A percentile compares a stretch with the other conserved stretches of the same genome.
phyloP scores from a whole-genome alignment of 1,139 yeast genomes.

The Sugiyamaella pinicola region DNA sequence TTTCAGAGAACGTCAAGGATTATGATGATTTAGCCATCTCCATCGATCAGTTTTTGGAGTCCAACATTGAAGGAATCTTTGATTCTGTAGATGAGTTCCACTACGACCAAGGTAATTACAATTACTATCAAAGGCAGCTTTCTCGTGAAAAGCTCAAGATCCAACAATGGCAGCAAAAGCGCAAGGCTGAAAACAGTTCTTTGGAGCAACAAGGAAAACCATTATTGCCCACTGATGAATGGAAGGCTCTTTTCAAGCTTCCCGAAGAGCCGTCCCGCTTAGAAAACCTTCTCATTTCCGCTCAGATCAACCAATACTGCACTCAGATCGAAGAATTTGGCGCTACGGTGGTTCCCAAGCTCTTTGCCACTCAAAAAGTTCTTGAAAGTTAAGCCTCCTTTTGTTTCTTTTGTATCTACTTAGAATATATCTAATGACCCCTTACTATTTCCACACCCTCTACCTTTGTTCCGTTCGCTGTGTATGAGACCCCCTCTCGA shows the following conservation, averaged over 20 bases:
- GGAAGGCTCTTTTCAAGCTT: slow-evolving; percentile 66
- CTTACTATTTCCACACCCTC: too few relatives aligned
- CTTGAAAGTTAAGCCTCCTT: slow-evolving; percentile 13
- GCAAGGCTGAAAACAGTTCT: slow-evolving; percentile 67
- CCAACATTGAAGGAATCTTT: slow-evolving; percentile 65
- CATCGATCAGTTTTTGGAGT: slow-evolving; percentile 47
- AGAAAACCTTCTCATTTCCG: slow-evolving; percentile 69
- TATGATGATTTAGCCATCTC: slow-evolving; percentile 46
- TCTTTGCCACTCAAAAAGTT: slow-evolving; percentile 56
- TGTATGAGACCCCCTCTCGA: too few relatives aligned
- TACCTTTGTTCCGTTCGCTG: too few relatives aligned
- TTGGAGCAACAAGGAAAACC: slow-evolving; percentile 59
- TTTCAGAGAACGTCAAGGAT: slow-evolving; percentile 29
- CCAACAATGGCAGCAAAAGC: slow-evolving; percentile 72
- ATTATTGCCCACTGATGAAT: slow-evolving; percentile 57
- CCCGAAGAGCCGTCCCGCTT: slow-evolving; percentile 78
- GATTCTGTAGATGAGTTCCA: slow-evolving; percentile 78
- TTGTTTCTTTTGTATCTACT: background rate
- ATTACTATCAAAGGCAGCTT: slow-evolving; percentile 73
- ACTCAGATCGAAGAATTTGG: slow-evolving; percentile 65
- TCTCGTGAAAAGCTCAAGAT: slow-evolving; percentile 72
- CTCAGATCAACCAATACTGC: slow-evolving; percentile 70
- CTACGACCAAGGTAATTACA: slow-evolving; percentile 80
- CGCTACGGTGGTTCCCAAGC: slow-evolving; percentile 61
- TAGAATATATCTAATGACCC: slow-evolving; percentile 14